A percentile compares a stretch with the other conserved stretches of the same genome.
Conservation (phyloP, 257 asterid genomes). For the Craterostigma plantagineum region DNA sequence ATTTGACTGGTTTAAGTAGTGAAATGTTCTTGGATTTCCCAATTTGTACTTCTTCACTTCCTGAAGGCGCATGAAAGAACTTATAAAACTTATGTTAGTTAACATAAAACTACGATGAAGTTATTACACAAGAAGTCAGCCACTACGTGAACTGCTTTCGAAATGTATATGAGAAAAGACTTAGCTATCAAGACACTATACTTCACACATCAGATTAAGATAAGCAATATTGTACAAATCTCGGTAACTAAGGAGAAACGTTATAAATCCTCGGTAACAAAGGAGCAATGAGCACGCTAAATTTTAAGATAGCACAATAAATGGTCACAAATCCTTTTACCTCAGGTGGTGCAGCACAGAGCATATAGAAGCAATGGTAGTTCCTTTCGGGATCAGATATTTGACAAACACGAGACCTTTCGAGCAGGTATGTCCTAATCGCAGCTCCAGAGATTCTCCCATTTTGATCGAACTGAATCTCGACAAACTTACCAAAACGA, state of each 20-base stretch:
- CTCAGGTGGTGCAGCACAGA: constrained; percentile 95
- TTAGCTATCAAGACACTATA: too few species aligned
- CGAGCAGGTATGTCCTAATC: constrained; percentile 93
- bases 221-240: neutral
- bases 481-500: constrained; percentile 99
- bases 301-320: neutral
- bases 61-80: constrained; percentile 17
- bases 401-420: constrained; percentile 98
- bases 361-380: constrained; percentile 97
- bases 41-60: constrained; percentile 58
- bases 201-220: neutral
- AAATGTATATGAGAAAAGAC: too few species aligned
- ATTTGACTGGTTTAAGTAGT: constrained; percentile 83
- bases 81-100: neutral
- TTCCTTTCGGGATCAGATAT: constrained; percentile 98
- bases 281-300: neutral
- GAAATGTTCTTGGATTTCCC: constrained; percentile 79
- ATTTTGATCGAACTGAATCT: constrained; percentile 77
- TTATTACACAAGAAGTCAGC: neutral
- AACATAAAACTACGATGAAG: neutral
- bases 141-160: too few species aligned
- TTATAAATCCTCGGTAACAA: neutral
- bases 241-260: neutral
- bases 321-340: constrained; percentile 16
- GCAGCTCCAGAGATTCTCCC: constrained; percentile 99